Base-by-base conservation (phyloP, 2,329 filamentous ascomycete genomes). In the Neopestalotiopsis rosae region DNA sequence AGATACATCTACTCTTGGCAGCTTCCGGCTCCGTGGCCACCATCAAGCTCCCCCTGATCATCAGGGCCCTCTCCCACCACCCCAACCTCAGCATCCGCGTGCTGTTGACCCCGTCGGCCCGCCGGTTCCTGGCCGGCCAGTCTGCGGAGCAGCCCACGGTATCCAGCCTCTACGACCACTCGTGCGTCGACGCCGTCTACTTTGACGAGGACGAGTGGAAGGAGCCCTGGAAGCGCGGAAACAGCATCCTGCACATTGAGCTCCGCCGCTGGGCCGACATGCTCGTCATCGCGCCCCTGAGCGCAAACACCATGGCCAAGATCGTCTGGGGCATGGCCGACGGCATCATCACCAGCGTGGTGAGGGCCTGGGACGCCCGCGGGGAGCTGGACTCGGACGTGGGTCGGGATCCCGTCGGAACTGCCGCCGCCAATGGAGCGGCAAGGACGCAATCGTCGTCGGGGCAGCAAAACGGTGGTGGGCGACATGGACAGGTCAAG, bases 231-330 rank as follows among this genome's bases (percentile, higher is more conserved):
- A 88, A 86, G 28, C 87, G 95, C 2, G 93, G 92, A 3, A 88
- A 88, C n/a, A 85, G 86, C 3, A 97, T 99, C 61, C 82, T 98
- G 68, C 96, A 99, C 77, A 98, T 99, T 74, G 94, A 97, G 79
- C 83, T 98, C 67, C 86, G 95, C 38, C 86, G 92, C 42, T 92
- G 92, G 95, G 94, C 94, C 0, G 88, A 97, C 78, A 76, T 97
- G 2, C 85, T 97, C 75, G 86, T 95, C 17, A 87, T 98, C 69
- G 92, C 92, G 10, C 95, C 95, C 0, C 80, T 98, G 69, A 92
- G 89, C 68, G 95, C 95, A 13, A 97, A 98, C 76, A 90, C 90
- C 4, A 84, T 98, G 76, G 95, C 94, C 6, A 97, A 97, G 81
- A 88, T 98, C 72, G 88, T 89, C 0, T 87, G 88, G 30, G 96